Base-by-base conservation (phyloP, 768 basidiomycete species). In the Dendrothele bispora region DNA sequence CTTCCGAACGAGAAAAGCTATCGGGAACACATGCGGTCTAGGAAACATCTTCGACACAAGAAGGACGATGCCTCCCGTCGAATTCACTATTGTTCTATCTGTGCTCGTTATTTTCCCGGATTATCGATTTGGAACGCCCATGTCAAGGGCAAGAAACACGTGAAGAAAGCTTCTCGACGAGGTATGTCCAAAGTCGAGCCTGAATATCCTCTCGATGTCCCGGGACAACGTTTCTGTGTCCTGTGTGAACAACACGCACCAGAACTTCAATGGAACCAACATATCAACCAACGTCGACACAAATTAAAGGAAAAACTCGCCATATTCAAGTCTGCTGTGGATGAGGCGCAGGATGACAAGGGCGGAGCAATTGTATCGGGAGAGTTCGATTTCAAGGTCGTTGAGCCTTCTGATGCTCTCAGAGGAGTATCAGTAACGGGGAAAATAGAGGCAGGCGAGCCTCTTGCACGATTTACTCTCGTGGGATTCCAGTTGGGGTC, bases 291-390 rank as follows among this genome's bases (percentile, higher is more conserved):
- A 15, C 6, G 27, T 6, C 43, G 42, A 6, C 67, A 67, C 43
- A 55, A 42, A 17, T 61, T 52, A 50, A 59, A 58, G 38, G 58
- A 61, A 40, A 46, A 45, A 5, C 63, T 63, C 26, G 48, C 54
- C 3, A 51, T 54, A 10, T n/a, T n/a, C n/a, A n/a, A n/a, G n/a
- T n/a, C n/a, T n/a, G n/a, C n/a, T n/a, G n/a, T n/a, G n/a, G n/a
- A n/a, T n/a, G 65, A 65, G 30, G 66, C 70, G 1, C 61, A 65
- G 32, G 58, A 55, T 30, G 68, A 74, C 43, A 69, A 65, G 40
- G 55, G 66, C 24, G 70, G 68, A 6, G 53, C 69, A 2, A 46
- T 50, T 14, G 58, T 74, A 15, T 57, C 60, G 3, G 54, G 52
- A 7, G 63, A 59, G 14, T 18, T 71, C 5, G 59, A 73, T 55